Evolutionary conservation across 495 filamentous ascomycete genomes (phyloP), one percentile per base, ranked within the genome.

Genomic region (Penicillium mononematosum): DNA sequence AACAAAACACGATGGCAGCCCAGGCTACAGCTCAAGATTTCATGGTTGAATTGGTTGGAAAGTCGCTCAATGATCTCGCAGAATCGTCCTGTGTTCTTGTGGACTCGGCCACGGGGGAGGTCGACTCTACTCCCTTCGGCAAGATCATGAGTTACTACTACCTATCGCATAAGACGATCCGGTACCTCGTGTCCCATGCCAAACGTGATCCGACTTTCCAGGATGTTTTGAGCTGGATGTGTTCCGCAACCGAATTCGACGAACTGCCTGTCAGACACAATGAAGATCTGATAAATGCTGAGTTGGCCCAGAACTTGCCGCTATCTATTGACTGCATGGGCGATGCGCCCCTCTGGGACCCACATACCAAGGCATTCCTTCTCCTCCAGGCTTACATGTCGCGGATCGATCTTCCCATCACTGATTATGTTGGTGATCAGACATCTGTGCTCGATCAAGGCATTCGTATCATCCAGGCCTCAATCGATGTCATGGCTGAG

Each of bases 101-200:
- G 3, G 85, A 88, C 60, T 85, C 88, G n/a, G 75, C 72, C 4
- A 96, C 92, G 62, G 91, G 92, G 24, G 89, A 97, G 59, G 83
- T 99, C 27, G 86, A 96, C 56, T 79, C 92, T 0, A 97, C 94
- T 0, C 84, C 94, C 0, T 78, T 97, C 39, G 94, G 94, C 59
- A 97, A 96, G 75, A 98, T 98, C 66, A 96, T 96, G 88, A 92
- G 88, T 74, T 99, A 99, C 77, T 99, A 99, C 78, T 99, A 99
- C 67, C 85, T 99, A 27, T 93, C 91, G 0, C 94, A 99, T 73
- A 91, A 91, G 70, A 97, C 95, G 7, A 91, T 99, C 61, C 88
- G 94, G 1, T 85, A 89, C 59, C 78, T 98, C 4, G 80, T 89
- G 59, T 77, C 80, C 36, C 80, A 91, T 58, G 90, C 90, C 45